Conservation (phyloP, 208 protist species). For the Vickermania spadyakhi region DNA sequence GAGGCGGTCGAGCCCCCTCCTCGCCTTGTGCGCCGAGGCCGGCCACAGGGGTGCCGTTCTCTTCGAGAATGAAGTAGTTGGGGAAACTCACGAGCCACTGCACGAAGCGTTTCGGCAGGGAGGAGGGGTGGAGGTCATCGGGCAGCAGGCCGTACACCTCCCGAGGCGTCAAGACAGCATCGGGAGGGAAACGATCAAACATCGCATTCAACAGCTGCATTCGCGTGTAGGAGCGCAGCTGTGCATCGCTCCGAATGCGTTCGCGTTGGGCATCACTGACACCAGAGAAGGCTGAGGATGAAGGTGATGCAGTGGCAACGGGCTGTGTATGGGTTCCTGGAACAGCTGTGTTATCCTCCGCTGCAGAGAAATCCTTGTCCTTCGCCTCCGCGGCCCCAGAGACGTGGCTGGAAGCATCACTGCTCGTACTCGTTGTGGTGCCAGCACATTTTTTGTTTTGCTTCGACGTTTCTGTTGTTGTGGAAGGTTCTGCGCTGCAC, state of each 20-base stretch:
- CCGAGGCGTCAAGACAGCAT: slow-evolving; percentile 35
- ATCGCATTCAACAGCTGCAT: slow-evolving; percentile 54
- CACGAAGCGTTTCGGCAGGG: slow-evolving; percentile 34
- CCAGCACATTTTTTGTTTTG: not conserved
- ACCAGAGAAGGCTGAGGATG: not conserved
- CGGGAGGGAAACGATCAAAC: slow-evolving; percentile 58
- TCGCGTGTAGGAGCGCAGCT: slow-evolving; percentile 24
- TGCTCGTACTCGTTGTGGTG: not conserved
- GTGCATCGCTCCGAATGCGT: not conserved
- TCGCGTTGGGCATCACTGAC: not conserved
- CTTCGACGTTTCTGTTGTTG: not conserved
- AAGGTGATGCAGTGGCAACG: not conserved
- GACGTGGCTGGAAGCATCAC: not conserved
- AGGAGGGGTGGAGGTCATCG: slow-evolving; percentile 23
- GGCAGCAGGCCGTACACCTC: slow-evolving; percentile 50
- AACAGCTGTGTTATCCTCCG: not conserved
- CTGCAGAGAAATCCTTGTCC: not conserved
- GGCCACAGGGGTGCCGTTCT: slow-evolving; percentile 9
- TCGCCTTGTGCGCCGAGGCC: not conserved
- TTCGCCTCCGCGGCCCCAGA: not conserved
- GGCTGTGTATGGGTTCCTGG: too few species aligned
- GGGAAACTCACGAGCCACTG: slow-evolving; percentile 47
- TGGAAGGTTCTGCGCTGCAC: not conserved
- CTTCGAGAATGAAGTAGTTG: slow-evolving; percentile 62
- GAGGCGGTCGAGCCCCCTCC: not conserved